Base-by-base conservation (phyloP, 192 early-diverging fungal species). In the Chytriomyces hyalinus region DNA sequence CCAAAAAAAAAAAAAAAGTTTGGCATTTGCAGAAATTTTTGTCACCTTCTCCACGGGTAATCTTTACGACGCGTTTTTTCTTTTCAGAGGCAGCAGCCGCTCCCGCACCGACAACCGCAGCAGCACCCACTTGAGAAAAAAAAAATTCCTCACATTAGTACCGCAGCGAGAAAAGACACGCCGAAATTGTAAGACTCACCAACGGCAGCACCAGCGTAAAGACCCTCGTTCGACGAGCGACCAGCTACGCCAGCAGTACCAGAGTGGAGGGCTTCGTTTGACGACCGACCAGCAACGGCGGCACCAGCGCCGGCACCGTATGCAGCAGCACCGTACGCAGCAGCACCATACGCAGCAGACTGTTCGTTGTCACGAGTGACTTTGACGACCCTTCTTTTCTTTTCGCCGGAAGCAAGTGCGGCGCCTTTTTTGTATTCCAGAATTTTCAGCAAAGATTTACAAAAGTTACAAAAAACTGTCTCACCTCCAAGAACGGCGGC, bases 41-140 rank as follows among this genome's bases (percentile, higher is more conserved):
- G 36, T 36, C 4, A 36, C 36, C 36, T 36, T 36, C 36, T 3
- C 36, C 36, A 36, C 36, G 36, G 53, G 53, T 57, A 20, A 57
- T 57, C 20, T 57, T 57, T n/a, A 57, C 53, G 20, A 57, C 53
- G 53, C 53, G 53, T 3, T 53, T 43, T 50, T 70, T 70, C 68
- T 70, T 70, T 53, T 49, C 62, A 28, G n/a, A 17, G 68, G 45
- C 49, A 67, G 66, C 5, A 7, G 47, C 66, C 11, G 66, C 66
- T 49, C 66, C 66, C 3, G 66, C 66, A 48, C 44, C 66, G 11
- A 48, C 11, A 43, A 13, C 20, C 0, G 53, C 53, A 57, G 53
- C 53, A 13, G 53, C 36, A 36, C 36, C 36, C 0, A 36, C 36
- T 36, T 36, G 36, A 36, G 0, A 26, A 26, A 26, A 26, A 36